Evolutionary conservation across 2,329 filamentous ascomycete genomes (phyloP).

Genomic region (Colletotrichum siamense): DNA sequence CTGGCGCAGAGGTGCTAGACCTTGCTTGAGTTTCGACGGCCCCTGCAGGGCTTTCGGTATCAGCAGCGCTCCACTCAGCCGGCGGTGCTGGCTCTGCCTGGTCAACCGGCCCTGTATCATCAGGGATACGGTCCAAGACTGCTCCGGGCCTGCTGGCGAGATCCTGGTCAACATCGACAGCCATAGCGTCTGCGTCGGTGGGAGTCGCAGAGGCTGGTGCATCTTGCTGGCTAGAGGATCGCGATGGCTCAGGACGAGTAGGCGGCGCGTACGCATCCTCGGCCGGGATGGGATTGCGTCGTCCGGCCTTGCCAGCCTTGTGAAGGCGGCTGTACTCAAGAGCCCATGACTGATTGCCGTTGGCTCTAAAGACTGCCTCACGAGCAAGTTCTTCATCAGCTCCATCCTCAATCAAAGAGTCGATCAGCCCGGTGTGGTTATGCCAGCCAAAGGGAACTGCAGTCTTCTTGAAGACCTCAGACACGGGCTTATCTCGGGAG

Average conservation of each 20-base stretch:
- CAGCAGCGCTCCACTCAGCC: slow-evolving; percentile 29
- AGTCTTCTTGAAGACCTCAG: slow-evolving; percentile 49
- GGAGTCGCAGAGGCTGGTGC: slow-evolving; percentile 7
- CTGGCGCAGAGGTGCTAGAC: slow-evolving; percentile 23
- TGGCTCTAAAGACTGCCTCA: slow-evolving; percentile 85
- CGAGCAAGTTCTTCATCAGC: slow-evolving; percentile 68
- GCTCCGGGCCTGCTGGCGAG: slow-evolving; percentile 8
- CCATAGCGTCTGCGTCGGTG: slow-evolving; percentile 33
- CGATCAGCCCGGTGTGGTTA: background rate
- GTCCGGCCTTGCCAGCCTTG: slow-evolving; percentile 59
- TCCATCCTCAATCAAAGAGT: slow-evolving; percentile 46
- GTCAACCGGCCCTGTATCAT: slow-evolving; percentile 27
- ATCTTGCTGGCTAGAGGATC: slow-evolving; percentile 27
- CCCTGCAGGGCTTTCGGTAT: background rate
- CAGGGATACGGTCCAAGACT: slow-evolving; percentile 28
- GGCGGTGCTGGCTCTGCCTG: slow-evolving; percentile 25
- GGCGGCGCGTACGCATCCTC: slow-evolving; percentile 53
- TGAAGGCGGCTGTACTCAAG: slow-evolving; percentile 79
- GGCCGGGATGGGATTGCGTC: slow-evolving; percentile 70
- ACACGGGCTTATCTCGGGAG: slow-evolving; percentile 25
- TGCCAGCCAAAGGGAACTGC: slow-evolving; percentile 54
- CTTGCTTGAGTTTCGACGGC: background rate
- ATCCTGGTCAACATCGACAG: slow-evolving; percentile 31
- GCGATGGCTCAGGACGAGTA: slow-evolving; percentile 27
- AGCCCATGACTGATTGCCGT: slow-evolving; percentile 66